Base-by-base conservation (phyloP, 345 rosid genomes). In the Pugionium cornutum region DNA sequence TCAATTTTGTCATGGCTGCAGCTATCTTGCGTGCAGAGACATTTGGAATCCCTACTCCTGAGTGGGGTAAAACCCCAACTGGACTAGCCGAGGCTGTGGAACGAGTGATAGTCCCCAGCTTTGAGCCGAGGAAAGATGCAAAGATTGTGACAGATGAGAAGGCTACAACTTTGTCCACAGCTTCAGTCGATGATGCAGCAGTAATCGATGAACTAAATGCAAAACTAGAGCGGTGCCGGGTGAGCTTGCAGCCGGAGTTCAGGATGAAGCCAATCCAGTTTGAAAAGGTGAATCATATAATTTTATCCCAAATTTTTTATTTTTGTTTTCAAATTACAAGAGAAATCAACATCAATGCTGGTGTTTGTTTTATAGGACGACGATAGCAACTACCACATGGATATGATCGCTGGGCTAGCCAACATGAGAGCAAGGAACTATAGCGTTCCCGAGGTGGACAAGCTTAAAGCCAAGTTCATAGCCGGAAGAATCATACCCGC, bases 391-490 rank as follows among this genome's bases (percentile, higher is more conserved):
- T 95, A 86, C 73, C 99, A 95, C 81, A 91, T 95, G 98, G 99
- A 95, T 78, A 53, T 91, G 80, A 95, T 95, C 52, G 92, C 98
- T 53, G 99, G 84, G 47, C 89, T 95, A 39, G 99, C 99, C 34
- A 95, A 95, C 83, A 95, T 95, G 99, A 91, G 99, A 80, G 99
- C 99, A 44, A 91, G 96, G 69, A 95, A 95, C 84, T 95, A 95
- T 77, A 74, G 87, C 70, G 88, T 95, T 58, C 95, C 95, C 0
- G 99, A 95, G 69, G 98, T 95, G 1, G 98, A 95, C 82, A 95
- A 95, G 76, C 86, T 95, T 54, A 95, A 95, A 69, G 99, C 99
- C 53, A 95, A 95, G 77, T 89, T 95, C 66, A 95, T 95, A 10
- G 99, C 99, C 4, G 99, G 99, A 66, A 91, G 99, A 78, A 95